Evolutionary conservation across 1,139 yeast species (phyloP).

Genomic region (Kurtzmaniella quercitrusa): DNA sequence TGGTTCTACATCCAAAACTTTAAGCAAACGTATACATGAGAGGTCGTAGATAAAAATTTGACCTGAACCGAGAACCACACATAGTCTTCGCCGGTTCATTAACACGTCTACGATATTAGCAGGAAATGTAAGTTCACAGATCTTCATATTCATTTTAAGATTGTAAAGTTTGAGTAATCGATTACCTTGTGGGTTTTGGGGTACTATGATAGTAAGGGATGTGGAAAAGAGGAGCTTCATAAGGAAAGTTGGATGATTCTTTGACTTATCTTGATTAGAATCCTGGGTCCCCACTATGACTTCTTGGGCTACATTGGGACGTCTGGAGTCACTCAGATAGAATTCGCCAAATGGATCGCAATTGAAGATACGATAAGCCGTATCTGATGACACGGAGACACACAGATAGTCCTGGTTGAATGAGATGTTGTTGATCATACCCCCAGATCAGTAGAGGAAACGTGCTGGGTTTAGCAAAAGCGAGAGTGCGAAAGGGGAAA

Average conservation of each 20-base stretch:
- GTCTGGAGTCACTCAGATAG: slow-evolving; percentile 21
- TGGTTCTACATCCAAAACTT: slow-evolving; percentile 52
- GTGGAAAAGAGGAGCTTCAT: slow-evolving; percentile 71
- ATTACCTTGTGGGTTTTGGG: slow-evolving; percentile 39
- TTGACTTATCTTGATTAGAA: slow-evolving; percentile 12
- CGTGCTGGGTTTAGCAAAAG: neutral
- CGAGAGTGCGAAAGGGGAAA: neutral
- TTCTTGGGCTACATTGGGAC: slow-evolving; percentile 2
- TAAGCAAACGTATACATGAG: slow-evolving; percentile 63
- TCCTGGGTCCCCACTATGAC: neutral
- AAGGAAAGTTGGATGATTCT: slow-evolving; percentile 21
- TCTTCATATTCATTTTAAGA: slow-evolving; percentile 62
- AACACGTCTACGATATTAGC: slow-evolving; percentile 56
- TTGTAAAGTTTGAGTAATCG: slow-evolving; percentile 59
- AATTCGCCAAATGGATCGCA: slow-evolving; percentile 49
- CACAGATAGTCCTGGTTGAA: slow-evolving; percentile 45
- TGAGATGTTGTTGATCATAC: slow-evolving; percentile 32
- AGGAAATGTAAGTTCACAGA: slow-evolving; percentile 69
- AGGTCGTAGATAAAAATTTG: slow-evolving; percentile 71
- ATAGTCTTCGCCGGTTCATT: slow-evolving; percentile 61
- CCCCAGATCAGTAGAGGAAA: neutral
- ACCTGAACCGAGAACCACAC: slow-evolving; percentile 56
- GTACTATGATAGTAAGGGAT: slow-evolving; percentile 62
- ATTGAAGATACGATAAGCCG: slow-evolving; percentile 36
- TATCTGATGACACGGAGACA: slow-evolving; percentile 33